Evolutionary conservation across 495 filamentous ascomycete genomes (phyloP).

Genomic region (Neurospora discreta): DNA sequence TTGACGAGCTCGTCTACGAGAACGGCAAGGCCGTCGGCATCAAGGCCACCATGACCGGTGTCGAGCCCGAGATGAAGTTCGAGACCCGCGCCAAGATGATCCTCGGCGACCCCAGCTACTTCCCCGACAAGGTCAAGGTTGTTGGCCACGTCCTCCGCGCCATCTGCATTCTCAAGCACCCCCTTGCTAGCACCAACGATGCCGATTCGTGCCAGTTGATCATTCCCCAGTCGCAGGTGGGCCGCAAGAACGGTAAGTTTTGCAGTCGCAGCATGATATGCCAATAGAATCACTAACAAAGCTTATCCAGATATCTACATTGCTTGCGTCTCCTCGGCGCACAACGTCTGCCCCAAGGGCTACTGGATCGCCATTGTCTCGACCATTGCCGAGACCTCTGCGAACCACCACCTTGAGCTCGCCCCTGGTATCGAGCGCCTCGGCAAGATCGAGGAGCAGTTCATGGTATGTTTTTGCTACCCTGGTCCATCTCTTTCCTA

Average conservation of each 20-base stretch:
- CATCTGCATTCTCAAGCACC: constrained; percentile 95
- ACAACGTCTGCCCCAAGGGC: constrained; percentile 97
- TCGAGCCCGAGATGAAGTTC: constrained; percentile 83
- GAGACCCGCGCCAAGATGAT: constrained; percentile 94
- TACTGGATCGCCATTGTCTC: constrained; percentile 99
- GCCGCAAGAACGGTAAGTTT: constrained; percentile 74
- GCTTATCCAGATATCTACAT: constrained; percentile 78
- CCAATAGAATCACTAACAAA: neutral
- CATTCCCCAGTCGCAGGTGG: constrained; percentile 94
- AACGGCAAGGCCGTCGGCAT: constrained; percentile 77
- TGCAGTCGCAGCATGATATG: too few species aligned
- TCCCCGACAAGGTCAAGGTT: constrained; percentile 76
- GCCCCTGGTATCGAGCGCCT: constrained; percentile 89
- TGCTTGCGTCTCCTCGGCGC: constrained; percentile 86
- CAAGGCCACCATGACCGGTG: constrained; percentile 88
- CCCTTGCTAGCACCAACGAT: constrained; percentile 74
- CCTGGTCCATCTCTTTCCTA: too few species aligned
- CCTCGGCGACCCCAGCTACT: constrained; percentile 92
- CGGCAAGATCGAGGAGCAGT: constrained; percentile 91
- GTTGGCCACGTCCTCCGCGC: constrained; percentile 86
- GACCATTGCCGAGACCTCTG: constrained; percentile 83
- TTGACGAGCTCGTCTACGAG: constrained; percentile 82
- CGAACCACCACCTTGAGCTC: constrained; percentile 92
- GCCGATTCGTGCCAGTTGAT: constrained; percentile 91
- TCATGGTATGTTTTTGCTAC: constrained; percentile 48